A percentile compares a stretch with the other conserved stretches of the same genome.
phyloP scores from a whole-genome alignment of 2,329 filamentous ascomycete species.

The Ilyonectria robusta region DNA sequence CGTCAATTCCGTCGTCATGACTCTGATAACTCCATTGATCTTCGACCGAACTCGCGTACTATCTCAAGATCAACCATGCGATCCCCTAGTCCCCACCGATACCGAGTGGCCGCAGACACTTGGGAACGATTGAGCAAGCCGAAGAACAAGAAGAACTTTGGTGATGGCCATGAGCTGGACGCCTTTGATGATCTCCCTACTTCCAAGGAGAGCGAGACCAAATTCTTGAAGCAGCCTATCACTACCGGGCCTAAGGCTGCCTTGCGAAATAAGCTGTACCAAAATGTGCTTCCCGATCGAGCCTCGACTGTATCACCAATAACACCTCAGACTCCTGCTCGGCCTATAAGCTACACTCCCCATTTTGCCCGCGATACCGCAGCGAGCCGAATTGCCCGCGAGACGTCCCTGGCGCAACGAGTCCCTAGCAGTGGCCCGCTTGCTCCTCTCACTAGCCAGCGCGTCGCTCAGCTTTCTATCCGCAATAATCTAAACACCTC shows the following conservation, averaged over 20 bases:
- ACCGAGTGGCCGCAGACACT: constrained; percentile 61
- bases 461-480: constrained; percentile 67
- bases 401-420: constrained; percentile 73
- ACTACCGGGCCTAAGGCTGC: constrained; percentile 77
- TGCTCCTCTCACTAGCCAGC: constrained; percentile 68
- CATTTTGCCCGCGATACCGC: constrained; percentile 77
- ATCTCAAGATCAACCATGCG: constrained; percentile 71
- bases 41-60: constrained; percentile 70
- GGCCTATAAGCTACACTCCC: constrained; percentile 58
- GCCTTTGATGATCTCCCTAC: constrained; percentile 96
- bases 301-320: constrained; percentile 67
- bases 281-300: constrained; percentile 69
- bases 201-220: constrained; percentile 84
- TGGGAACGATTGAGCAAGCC: constrained; percentile 83
- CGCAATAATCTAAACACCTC: constrained; percentile 61
- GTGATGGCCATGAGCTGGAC: constrained; percentile 93
- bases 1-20: constrained; percentile 85
- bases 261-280: constrained; percentile 69
- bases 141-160: constrained; percentile 72
- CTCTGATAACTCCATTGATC: constrained; percentile 78
- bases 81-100: constrained; percentile 72
- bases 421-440: constrained; percentile 68
- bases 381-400: constrained; percentile 75
- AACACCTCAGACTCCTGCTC: constrained; percentile 71
- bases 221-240: constrained; percentile 84